phyloP scores from a whole-genome alignment of 306 rosid genomes.

The Mimosa bimucronata region DNA sequence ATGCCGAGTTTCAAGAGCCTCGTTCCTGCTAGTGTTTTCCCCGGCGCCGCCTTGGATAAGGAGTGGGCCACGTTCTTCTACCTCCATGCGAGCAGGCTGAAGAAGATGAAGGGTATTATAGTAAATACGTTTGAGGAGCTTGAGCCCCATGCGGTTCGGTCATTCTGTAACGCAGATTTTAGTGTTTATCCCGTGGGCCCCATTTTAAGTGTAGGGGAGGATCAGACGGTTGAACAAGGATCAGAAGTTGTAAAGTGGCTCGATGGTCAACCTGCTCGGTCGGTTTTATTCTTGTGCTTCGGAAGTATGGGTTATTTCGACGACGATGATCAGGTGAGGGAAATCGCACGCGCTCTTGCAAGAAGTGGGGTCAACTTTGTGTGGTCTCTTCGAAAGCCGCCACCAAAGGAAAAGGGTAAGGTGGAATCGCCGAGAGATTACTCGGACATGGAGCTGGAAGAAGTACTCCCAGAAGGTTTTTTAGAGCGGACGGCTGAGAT shows the following conservation, averaged over 20 bases:
- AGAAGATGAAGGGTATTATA: background rate
- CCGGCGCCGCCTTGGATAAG: background rate
- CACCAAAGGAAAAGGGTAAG: no score
- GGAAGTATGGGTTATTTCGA: conserved; percentile 1
- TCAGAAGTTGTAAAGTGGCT: background rate
- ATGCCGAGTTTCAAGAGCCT: background rate
- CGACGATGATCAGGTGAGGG: background rate
- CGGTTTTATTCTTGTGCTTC: conserved; percentile 48
- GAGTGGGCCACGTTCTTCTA: background rate
- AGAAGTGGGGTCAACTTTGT: background rate
- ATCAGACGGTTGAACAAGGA: background rate
- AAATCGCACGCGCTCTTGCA: background rate
- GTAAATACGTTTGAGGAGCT: background rate
- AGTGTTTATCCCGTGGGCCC: background rate
- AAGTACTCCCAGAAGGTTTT: background rate
- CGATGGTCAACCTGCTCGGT: conserved; percentile 36
- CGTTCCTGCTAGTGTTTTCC: background rate
- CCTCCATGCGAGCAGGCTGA: background rate
- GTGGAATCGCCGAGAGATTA: background rate
- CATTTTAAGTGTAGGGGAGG: background rate
- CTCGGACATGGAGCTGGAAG: background rate
- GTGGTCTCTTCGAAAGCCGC: background rate
- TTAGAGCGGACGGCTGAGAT: background rate
- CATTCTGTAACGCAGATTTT: background rate
- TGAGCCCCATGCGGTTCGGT: background rate